Evolutionary conservation across 2,329 filamentous ascomycete genomes (phyloP).

Genomic region (Talaromyces atroroseus): DNA sequence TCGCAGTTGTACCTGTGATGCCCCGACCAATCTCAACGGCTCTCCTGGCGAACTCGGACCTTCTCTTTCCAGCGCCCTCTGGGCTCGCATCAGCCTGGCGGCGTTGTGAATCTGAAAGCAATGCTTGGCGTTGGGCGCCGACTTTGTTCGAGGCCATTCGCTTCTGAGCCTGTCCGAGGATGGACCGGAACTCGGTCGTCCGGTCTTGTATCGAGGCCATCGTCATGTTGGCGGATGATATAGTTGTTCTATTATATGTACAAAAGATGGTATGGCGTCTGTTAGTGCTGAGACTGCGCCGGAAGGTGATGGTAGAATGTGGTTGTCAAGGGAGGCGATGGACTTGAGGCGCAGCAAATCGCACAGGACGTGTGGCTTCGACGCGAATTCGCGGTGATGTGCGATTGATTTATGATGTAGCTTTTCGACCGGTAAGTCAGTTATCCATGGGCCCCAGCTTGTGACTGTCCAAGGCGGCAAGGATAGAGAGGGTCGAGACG

Average conservation of each 20-base stretch:
- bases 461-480: neutral
- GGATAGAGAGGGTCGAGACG: neutral
- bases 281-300: neutral
- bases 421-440: neutral
- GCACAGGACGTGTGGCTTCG: neutral
- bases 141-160: constrained; percentile 71
- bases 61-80: constrained; percentile 46
- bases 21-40: constrained; percentile 88
- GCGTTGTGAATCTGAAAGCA: constrained; percentile 66
- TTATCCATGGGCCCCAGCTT: neutral
- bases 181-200: constrained; percentile 89
- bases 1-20: constrained; percentile 88
- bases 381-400: neutral
- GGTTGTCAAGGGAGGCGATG: neutral
- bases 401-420: neutral
- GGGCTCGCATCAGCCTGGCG: constrained; percentile 55
- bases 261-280: neutral
- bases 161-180: constrained; percentile 79
- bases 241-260: neutral
- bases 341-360: neutral
- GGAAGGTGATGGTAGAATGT: neutral
- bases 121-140: constrained; percentile 71
- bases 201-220: constrained; percentile 84
- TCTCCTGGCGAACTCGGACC: constrained; percentile 87
- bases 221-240: constrained; percentile 37